Conservation (phyloP, 257 asterid species). For the Solanum dulcamara region DNA sequence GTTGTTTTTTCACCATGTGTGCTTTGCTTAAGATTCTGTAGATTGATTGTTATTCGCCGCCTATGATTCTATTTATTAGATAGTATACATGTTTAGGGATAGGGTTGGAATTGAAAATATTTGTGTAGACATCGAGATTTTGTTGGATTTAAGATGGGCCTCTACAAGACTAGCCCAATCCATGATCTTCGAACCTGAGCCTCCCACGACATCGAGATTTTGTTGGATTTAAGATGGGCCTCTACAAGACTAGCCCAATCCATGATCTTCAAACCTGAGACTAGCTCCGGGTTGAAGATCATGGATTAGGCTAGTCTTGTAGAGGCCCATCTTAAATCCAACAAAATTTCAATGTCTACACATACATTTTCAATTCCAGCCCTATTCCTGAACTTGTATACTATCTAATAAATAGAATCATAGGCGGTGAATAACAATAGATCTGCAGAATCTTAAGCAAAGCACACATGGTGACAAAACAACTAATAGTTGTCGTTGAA, state of each 20-base stretch:
- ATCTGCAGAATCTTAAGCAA: background rate
- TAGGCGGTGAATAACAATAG: background rate
- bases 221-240: background rate
- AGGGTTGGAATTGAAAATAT: background rate
- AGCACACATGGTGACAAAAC: constrained; percentile 23
- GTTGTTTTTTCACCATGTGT: constrained; percentile 32
- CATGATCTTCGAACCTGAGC: background rate
- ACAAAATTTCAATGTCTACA: background rate
- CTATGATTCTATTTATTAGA: background rate
- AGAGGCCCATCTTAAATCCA: background rate
- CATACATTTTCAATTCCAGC: background rate
- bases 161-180: background rate
- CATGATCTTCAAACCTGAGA: too few species aligned
- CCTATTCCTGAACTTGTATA: background rate
- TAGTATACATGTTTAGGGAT: background rate
- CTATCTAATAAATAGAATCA: background rate
- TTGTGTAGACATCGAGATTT: background rate
- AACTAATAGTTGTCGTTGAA: constrained; percentile 73
- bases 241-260: too few species aligned
- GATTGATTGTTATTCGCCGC: background rate
- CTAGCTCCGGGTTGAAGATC: background rate
- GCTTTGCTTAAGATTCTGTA: background rate
- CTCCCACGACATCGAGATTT: too few species aligned
- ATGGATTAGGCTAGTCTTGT: background rate
- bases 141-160: background rate